These are phyloP conservation scores for Beauveria sp. DNA, from an alignment of 2,329 filamentous ascomycete genomes.

Conservation along the genomic window DNA sequence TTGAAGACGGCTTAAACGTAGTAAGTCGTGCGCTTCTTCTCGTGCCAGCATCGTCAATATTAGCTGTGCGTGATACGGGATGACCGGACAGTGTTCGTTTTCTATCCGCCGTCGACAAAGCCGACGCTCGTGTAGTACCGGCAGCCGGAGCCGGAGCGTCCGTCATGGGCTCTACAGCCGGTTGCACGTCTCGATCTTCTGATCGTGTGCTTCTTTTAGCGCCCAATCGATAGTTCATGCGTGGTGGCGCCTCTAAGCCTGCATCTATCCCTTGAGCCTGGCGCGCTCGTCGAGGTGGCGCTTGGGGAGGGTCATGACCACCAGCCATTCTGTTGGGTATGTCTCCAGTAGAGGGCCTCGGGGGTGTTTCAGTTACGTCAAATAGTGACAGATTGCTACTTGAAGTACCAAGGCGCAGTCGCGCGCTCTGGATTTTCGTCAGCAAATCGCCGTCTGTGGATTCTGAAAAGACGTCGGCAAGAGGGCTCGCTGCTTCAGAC, in stretches of 20 bases:
- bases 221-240: slow-evolving; percentile 51
- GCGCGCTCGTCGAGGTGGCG: slow-evolving; percentile 45
- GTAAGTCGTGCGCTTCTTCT: slow-evolving; percentile 66
- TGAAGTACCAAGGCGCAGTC: slow-evolving; percentile 36
- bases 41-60: slow-evolving; percentile 50
- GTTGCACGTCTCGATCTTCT: slow-evolving; percentile 29
- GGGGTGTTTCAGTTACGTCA: slow-evolving; percentile 58
- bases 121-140: slow-evolving; percentile 30
- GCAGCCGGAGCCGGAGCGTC: slow-evolving; percentile 32
- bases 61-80: slow-evolving; percentile 44
- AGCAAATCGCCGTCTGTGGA: slow-evolving; percentile 47
- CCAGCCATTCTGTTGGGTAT: slow-evolving; percentile 17
- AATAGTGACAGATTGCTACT: slow-evolving; percentile 31
- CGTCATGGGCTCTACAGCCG: slow-evolving; percentile 29
- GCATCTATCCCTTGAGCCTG: slow-evolving; percentile 45
- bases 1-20: slow-evolving; percentile 62
- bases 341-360: slow-evolving; percentile 18
- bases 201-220: slow-evolving; percentile 33
- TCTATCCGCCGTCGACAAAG: slow-evolving; percentile 50
- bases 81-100: slow-evolving; percentile 94
- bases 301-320: slow-evolving; percentile 41
- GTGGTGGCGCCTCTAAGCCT: slow-evolving; percentile 52
- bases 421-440: slow-evolving; percentile 46
- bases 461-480: slow-evolving; percentile 33
- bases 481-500: slow-evolving; percentile 35